phyloP scores from a whole-genome alignment of 495 filamentous ascomycete species.

The Patellaria atrata region DNA sequence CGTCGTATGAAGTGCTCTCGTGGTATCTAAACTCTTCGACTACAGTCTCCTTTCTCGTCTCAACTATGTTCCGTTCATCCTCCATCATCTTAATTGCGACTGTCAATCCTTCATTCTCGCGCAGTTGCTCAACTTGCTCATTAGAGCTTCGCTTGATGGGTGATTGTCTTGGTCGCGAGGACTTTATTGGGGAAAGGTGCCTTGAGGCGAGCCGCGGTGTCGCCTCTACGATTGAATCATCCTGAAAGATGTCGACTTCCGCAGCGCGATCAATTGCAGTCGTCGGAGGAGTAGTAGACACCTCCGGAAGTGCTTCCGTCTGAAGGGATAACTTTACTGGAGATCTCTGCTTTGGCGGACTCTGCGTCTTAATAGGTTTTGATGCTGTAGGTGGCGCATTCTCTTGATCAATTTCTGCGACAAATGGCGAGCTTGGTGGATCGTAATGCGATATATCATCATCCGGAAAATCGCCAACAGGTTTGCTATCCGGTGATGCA shows the following conservation, averaged over 20 bases:
- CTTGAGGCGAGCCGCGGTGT: too few species aligned
- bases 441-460: slow-evolving; percentile 21
- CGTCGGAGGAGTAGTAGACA: too few species aligned
- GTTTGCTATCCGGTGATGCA: too few species aligned
- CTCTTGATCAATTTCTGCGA: slow-evolving; percentile 23
- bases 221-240: too few species aligned
- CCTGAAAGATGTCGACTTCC: too few species aligned
- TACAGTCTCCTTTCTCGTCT: background rate
- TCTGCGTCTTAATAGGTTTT: background rate
- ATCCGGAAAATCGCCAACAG: too few species aligned
- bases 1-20: slow-evolving; percentile 24
- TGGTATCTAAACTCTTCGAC: slow-evolving; percentile 5
- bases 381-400: slow-evolving; percentile 20
- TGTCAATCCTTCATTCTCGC: slow-evolving; percentile 27
- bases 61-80: slow-evolving; percentile 10
- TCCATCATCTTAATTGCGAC: slow-evolving; percentile 20
- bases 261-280: too few species aligned
- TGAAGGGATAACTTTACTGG: slow-evolving; percentile 15
- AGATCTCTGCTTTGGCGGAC: slow-evolving; percentile 13
- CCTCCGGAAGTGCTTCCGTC: too few species aligned
- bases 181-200: too few species aligned
- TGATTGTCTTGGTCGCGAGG: background rate
- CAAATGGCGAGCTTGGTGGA: slow-evolving; percentile 27
- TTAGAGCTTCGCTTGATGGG: slow-evolving; percentile 2
- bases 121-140: slow-evolving; percentile 12